Evolutionary conservation across 805 yeast genomes (phyloP), one percentile per base, ranked within the genome.

Genomic region (Candida germanica): DNA sequence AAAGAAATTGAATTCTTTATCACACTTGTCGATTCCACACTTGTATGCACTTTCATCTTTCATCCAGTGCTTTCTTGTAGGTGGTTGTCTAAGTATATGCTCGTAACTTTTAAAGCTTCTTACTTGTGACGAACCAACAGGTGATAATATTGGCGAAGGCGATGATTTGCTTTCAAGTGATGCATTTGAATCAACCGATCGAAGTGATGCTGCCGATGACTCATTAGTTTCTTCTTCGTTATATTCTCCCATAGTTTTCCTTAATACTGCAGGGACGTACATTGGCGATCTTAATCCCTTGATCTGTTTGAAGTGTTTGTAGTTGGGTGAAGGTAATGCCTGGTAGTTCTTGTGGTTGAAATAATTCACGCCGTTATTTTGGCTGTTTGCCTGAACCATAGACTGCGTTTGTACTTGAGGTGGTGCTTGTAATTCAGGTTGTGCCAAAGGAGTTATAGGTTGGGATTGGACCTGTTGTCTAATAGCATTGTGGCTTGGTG

Each of bases 251-350:
- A 43, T 25, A 39, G 69, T 47, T 86, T 47, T 73, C 18, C 73
- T 50, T 35, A 89, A 66, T 8, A 89, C 98, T 0, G 96, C 96
- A 0, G 98, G 98, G 0, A 84, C 71, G 51, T 87, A 89, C 66
- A 89, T 66, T 7, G 97, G 96, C 51, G 86, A 83, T 56, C 87
- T 77, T 44, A 87, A 89, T 31, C 82, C 83, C 39, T 79, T 78
- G 43, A 88, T 78, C 51, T 87, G 94, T 54, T 80, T 83, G 15
- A 82, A 56, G 40, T 65, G 65, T 31, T 58, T 50, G 4, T 29
- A 26, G 11, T 31, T 36, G 10, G 23, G 23, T 7, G 23, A 7
- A 29, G 29, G 26, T 14, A 23, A 31, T 11, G 26, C 20, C 13
- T 34, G 37, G 12, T 26, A 20, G 19, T 33, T 23, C 24, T 32